Conservation (phyloP, 106 monocot genomes). For the Platanthera guangdongensis region DNA sequence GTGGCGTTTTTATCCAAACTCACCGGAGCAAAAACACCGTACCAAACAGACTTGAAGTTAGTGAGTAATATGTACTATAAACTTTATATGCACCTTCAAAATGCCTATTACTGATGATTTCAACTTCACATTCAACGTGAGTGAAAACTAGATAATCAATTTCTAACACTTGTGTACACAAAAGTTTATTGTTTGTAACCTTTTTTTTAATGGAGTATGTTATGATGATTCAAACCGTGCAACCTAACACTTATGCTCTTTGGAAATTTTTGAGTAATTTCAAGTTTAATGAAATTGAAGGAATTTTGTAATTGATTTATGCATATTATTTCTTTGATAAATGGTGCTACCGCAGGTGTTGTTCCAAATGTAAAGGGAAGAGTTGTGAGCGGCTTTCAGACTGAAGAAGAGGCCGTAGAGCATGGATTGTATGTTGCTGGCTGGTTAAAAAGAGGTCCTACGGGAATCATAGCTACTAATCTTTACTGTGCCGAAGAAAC, state of each 20-base stretch:
- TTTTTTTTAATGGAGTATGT: too few relatives aligned
- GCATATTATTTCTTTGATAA: neutral
- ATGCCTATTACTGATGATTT: too few relatives aligned
- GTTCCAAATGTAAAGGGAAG: constrained; percentile 59
- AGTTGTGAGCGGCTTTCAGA: constrained; percentile 24
- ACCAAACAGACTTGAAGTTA: too few relatives aligned
- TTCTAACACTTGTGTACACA: too few relatives aligned
- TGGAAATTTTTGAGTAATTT: neutral
- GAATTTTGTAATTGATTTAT: neutral
- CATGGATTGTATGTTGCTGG: constrained; percentile 76
- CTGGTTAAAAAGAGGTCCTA: constrained; percentile 97
- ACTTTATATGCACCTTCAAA: too few relatives aligned
- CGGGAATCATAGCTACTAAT: constrained; percentile 88
- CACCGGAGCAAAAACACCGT: too few relatives aligned
- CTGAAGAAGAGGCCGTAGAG: constrained; percentile 17
- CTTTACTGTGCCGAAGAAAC: constrained; percentile 98
- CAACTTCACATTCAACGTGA: too few relatives aligned
- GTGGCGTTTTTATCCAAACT: too few relatives aligned
- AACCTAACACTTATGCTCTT: neutral
- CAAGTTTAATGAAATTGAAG: neutral
- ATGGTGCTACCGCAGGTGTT: constrained; percentile 26
- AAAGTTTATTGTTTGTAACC: too few relatives aligned
- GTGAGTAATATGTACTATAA: too few relatives aligned
- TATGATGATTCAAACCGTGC: neutral
- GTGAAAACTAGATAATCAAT: too few relatives aligned